Evolutionary conservation across 441 rosid species (phyloP), one percentile per base, ranked within the genome.

Genomic region (Croton laevigatus): DNA sequence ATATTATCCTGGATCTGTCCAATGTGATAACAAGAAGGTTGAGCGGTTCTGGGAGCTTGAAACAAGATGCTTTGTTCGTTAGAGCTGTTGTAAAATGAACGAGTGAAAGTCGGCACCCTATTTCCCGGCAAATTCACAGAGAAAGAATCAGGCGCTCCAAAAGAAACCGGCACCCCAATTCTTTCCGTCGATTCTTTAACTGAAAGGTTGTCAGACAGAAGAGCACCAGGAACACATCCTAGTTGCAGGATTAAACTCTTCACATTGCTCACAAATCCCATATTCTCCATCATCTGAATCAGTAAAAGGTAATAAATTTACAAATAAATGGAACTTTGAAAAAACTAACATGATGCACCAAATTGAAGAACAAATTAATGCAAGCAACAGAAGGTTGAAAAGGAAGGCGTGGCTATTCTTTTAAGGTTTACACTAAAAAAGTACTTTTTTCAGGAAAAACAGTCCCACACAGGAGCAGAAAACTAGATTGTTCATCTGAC

Each of bases 261-360:
- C 70, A 86, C 95, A 32, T 85, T 82, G 82, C 86, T 85, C 81
- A 95, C 90, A 73, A 90, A 92, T 53, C 87, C 96, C 84, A 85
- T 51, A 71, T 89, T 85, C 88, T 95, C 97, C 87, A 81, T 71
- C 70, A 92, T 89, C 99, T 94, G 91, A 76, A 81, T 64, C 72
- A 80, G 60, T 62, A 81, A 40, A 66, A 65, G 23, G 59, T 36
- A 51, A 27, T 58, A 62, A n/a, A 59, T n/a, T 72, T 36, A 71
- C 11, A 64, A 73, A 76, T 4, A 34, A 5, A 63, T 68, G 61
- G 69, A 55, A 68, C 32, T 53, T 48, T 32, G 42, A 71, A 72
- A 34, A 6, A 44, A 72, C 65, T 14, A 37, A 70, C 58, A 62
- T 54, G 19, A 27, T 48, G 34, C 40, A 45, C 38, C 46, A 55